Conservation (phyloP, 164 flowering plant genomes). For the Brasenia schreberi region DNA sequence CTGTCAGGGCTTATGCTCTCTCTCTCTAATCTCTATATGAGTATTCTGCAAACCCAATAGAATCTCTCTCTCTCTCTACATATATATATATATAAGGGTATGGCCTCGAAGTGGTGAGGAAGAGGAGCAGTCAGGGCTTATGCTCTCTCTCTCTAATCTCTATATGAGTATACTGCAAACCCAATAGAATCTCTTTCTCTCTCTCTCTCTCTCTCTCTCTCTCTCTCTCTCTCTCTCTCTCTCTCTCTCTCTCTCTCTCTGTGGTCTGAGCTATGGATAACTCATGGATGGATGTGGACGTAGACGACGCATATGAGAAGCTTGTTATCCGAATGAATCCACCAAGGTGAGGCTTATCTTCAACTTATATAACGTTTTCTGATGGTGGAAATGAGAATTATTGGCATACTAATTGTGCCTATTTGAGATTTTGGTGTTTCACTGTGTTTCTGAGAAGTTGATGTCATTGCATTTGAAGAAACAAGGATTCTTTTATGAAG, state of each 20-base stretch:
- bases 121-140: no score
- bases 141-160: not conserved
- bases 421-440: not conserved
- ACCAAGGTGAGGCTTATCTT: slow-evolving; percentile 39
- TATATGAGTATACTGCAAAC: no score
- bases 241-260: not conserved
- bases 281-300: slow-evolving; percentile 31
- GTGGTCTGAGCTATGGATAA: slow-evolving; percentile 32
- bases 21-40: not conserved
- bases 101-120: no score
- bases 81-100: no score
- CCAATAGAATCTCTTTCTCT: not conserved
- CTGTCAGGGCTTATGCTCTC: not conserved
- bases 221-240: not conserved
- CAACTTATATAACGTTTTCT: not conserved
- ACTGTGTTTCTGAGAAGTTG: not conserved
- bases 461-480: not conserved
- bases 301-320: slow-evolving; percentile 68
- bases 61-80: no score
- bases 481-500: not conserved
- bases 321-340: slow-evolving; percentile 73
- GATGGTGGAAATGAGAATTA: not conserved
- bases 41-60: no score
- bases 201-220: not conserved
- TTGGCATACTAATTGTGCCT: not conserved